These are phyloP conservation scores for Lathyrus tuberosus DNA, from an alignment of 306 rosid species.

Conservation along the genomic window DNA sequence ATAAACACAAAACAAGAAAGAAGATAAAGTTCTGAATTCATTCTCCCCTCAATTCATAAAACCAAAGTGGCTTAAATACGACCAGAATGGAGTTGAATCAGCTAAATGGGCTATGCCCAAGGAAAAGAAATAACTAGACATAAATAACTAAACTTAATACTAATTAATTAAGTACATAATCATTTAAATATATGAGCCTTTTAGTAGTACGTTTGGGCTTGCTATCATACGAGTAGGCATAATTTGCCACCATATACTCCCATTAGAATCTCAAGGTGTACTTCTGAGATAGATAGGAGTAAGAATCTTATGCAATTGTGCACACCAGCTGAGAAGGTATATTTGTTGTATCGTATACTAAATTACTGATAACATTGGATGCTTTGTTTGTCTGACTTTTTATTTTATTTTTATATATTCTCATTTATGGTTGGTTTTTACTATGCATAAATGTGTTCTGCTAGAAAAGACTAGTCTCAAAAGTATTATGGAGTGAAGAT, in stretches of 20 bases:
- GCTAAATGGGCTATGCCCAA: no score
- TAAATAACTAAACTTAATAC: no score
- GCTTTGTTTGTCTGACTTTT: conserved; percentile 1
- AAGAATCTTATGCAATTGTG: conserved; percentile 48
- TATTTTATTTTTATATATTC: neutral
- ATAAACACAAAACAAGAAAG: no score
- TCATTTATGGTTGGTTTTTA: conserved; percentile 37
- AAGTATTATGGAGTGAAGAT: conserved; percentile 59
- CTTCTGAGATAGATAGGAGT: conserved; percentile 50
- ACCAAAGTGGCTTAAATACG: no score
- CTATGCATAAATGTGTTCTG: conserved; percentile 56
- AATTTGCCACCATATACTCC: conserved; percentile 71
- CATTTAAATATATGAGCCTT: no score
- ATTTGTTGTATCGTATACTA: conserved; percentile 10
- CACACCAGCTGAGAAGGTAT: conserved; percentile 72
- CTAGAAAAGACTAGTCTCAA: conserved; percentile 64
- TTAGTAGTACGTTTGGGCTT: no score
- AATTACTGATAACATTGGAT: conserved; percentile 2
- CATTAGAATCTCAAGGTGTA: conserved; percentile 41
- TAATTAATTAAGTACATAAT: no score
- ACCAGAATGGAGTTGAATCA: no score
- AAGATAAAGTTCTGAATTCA: no score
- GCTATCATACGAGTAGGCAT: conserved; percentile 47
- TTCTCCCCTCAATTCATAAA: no score
- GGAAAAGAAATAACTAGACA: no score